A percentile compares a stretch with the other conserved stretches of the same genome.
phyloP scores from a whole-genome alignment of 1,284 basidiomycete genomes.

The Malassezia restricta region DNA sequence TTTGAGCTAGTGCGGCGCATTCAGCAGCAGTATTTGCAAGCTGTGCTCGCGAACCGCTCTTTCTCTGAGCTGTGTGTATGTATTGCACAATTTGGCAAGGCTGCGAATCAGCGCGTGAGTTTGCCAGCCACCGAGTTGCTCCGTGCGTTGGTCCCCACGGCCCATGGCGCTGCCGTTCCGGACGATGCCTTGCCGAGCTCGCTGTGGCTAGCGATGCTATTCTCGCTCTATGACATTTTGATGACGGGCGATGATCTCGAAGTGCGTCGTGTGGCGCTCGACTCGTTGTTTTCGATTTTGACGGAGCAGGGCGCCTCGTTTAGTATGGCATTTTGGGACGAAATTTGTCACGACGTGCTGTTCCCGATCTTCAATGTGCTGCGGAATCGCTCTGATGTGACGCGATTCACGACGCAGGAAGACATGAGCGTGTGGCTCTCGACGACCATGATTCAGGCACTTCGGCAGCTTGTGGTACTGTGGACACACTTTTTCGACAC shows the following conservation, averaged over 20 bases:
- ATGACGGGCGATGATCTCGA: conserved; percentile 99
- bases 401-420: conserved; percentile 86
- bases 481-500: conserved; percentile 94
- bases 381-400: conserved; percentile 66
- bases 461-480: conserved; percentile 86
- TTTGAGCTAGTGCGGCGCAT: conserved; percentile 90
- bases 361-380: conserved; percentile 98
- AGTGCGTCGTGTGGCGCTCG: conserved; percentile 72
- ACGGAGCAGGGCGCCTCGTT: conserved; percentile 79
- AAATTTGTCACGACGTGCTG: conserved; percentile 85
- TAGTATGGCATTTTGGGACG: conserved; percentile 91
- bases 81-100: conserved; percentile 98
- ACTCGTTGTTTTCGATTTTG: conserved; percentile 85
- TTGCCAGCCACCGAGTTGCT: conserved; percentile 93
- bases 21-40: conserved; percentile 79
- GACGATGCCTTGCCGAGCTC: neutral
- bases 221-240: conserved; percentile 96
- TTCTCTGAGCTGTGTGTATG: conserved; percentile 94
- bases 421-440: conserved; percentile 99
- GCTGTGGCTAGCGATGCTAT: conserved; percentile 82
- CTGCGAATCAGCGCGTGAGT: conserved; percentile 94
- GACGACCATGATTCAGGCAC: conserved; percentile 96
- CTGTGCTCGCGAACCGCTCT: conserved; percentile 78
- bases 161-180: neutral
- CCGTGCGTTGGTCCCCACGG: conserved; percentile 61